Base-by-base conservation (phyloP, 2,329 filamentous ascomycete species). In the Juglanconis juglandina region DNA sequence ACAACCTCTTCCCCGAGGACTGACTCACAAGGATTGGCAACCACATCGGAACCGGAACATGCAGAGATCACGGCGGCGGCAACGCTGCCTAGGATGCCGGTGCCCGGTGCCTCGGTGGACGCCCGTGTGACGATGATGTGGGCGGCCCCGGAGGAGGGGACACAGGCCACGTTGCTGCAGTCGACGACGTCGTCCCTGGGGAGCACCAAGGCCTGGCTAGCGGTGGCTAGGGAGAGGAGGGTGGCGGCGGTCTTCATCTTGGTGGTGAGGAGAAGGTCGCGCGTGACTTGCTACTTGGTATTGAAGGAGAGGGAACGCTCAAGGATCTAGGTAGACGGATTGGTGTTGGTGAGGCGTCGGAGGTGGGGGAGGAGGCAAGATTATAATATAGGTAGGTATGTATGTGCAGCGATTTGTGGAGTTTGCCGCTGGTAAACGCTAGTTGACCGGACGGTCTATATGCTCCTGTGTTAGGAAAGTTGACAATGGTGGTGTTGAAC, bases 81-180 rank as follows among this genome's bases (percentile, higher is more conserved):
- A 4, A 76, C 69, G 17, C 61, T 44, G 7, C 68, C 70, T 24
- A 71, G 68, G 6, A 70, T 66, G n/a, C 73, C 74, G 46, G 72
- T 67, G 3, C 72, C 73, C 2, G 67, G 65, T 9, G 51, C n/a
- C 65, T 74, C 72, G 17, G 69, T 71, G 37, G 67, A 70, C 11
- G 70, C 73, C 8, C 74, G 69, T 0, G 71, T 72, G 5, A 74
- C 71, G 53, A 76, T 72, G 61, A 76, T 73, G 64, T 75, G 64
- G 5, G 56, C 60, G 41, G 52, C 56, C 11, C 35, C 59, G 5
- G 50, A 17, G 41, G 60, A 35, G 5, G 56, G 52, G 3, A 44
- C 33, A 41, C 56, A 62, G 48, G 53, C 56, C 8, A 59, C 42
- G 48, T 41, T 50, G 56, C 34, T 55, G 41, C 60, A 62, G 52